Conservation (phyloP, 768 basidiomycete species). For the Lanmaoa rubissima region DNA sequence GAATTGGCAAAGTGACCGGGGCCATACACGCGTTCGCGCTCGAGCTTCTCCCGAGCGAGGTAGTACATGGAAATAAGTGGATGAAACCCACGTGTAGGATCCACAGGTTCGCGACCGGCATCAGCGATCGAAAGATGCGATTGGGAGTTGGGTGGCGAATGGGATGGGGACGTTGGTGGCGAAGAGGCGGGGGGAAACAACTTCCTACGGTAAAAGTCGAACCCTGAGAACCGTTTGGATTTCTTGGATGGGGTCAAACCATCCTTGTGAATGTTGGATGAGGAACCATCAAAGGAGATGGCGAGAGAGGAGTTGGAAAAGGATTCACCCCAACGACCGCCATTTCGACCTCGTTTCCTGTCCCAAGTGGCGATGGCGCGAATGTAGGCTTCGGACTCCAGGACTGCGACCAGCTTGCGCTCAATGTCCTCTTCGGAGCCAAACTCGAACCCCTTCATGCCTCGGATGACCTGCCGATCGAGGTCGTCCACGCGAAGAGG, state of each 20-base stretch:
- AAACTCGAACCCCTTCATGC: slow-evolving; percentile 97
- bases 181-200: slow-evolving; percentile 61
- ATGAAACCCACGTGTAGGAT: slow-evolving; percentile 93
- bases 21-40: slow-evolving; percentile 91
- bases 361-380: slow-evolving; percentile 80
- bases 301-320: slow-evolving; percentile 71
- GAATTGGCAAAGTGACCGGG: slow-evolving; percentile 93
- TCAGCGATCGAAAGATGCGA: slow-evolving; percentile 53
- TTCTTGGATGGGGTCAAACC: slow-evolving; percentile 52
- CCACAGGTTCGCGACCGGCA: slow-evolving; percentile 51
- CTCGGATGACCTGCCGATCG: slow-evolving; percentile 78
- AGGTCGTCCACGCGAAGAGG: slow-evolving; percentile 88
- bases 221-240: slow-evolving; percentile 86
- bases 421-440: slow-evolving; percentile 87
- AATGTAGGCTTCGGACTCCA: slow-evolving; percentile 75
- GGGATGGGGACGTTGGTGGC: slow-evolving; percentile 51
- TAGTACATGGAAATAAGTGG: slow-evolving; percentile 96
- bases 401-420: slow-evolving; percentile 62
- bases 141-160: slow-evolving; percentile 61
- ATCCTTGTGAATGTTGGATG: slow-evolving; percentile 42
- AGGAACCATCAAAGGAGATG: slow-evolving; percentile 54
- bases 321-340: slow-evolving; percentile 48
- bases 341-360: slow-evolving; percentile 52
- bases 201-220: slow-evolving; percentile 92
- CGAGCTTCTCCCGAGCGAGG: slow-evolving; percentile 92